Conservation (phyloP, 1,284 basidiomycete species). For the Trichosporon faecale region DNA sequence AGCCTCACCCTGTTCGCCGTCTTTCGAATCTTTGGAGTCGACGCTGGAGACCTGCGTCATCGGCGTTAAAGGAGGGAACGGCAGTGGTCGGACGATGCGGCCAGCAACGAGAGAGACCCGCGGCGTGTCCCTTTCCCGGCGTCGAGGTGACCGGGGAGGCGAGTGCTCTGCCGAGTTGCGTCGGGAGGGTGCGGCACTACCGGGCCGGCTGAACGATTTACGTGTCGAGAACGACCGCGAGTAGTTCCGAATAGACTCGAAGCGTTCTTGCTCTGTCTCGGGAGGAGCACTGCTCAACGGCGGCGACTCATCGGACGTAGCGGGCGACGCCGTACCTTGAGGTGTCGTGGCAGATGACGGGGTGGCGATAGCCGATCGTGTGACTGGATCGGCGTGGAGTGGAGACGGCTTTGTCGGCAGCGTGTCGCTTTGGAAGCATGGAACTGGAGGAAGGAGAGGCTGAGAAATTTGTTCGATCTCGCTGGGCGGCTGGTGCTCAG, state of each 20-base stretch:
- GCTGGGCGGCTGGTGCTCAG: background rate
- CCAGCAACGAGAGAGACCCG: slow-evolving; percentile 51
- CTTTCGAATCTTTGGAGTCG: background rate
- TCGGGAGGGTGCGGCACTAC: slow-evolving; percentile 11
- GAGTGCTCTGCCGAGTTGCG: slow-evolving; percentile 21
- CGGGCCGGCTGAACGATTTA: slow-evolving; percentile 12
- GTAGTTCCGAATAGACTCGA: slow-evolving; percentile 42
- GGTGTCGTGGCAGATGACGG: background rate
- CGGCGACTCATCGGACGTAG: slow-evolving; percentile 3
- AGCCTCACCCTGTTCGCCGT: background rate
- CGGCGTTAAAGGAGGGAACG: slow-evolving; percentile 37
- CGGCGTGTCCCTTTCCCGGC: slow-evolving; percentile 38
- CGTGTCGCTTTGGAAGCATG: background rate
- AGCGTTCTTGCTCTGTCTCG: slow-evolving; percentile 26
- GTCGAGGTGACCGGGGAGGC: slow-evolving; percentile 41
- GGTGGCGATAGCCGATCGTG: background rate
- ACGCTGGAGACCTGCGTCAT: slow-evolving; percentile 2
- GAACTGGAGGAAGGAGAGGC: background rate
- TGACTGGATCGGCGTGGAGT: background rate
- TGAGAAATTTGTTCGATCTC: background rate
- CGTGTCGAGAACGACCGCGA: slow-evolving; percentile 22
- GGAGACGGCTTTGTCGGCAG: background rate
- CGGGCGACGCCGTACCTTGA: slow-evolving; percentile 22
- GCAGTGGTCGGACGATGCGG: slow-evolving; percentile 47
- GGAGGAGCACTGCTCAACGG: slow-evolving; percentile 14